phyloP scores from a whole-genome alignment of 495 filamentous ascomycete species.

The Glonium stellatum region DNA sequence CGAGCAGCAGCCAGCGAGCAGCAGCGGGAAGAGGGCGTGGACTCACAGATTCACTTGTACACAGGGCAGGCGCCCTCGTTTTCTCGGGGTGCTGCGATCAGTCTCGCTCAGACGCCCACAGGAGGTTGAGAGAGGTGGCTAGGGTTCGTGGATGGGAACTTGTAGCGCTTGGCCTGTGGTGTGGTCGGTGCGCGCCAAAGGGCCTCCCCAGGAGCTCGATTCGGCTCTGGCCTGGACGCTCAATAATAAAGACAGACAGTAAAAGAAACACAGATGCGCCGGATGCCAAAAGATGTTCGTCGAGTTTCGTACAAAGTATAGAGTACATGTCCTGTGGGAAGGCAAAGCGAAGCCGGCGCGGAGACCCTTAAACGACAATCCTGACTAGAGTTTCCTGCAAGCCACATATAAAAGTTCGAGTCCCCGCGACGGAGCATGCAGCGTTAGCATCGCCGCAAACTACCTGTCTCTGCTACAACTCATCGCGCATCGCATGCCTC shows the following conservation, averaged over 20 bases:
- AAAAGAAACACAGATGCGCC: background rate
- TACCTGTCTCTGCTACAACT: background rate
- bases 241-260: background rate
- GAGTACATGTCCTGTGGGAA: background rate
- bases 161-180: background rate
- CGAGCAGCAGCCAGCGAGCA: background rate
- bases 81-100: background rate
- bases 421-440: background rate
- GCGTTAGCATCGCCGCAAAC: background rate
- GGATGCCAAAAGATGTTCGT: background rate
- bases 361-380: background rate
- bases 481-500: too few relatives aligned
- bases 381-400: background rate
- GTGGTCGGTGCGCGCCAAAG: background rate
- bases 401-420: background rate
- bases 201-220: background rate
- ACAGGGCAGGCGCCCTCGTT: slow-evolving; percentile 14
- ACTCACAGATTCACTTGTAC: slow-evolving; percentile 24
- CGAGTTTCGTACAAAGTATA: background rate
- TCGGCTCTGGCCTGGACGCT: background rate
- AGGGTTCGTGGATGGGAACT: slow-evolving; percentile 1
- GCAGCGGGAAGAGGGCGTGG: background rate
- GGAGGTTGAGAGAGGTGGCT: background rate
- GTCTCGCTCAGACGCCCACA: background rate
- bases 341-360: background rate